Base-by-base conservation (phyloP, 2,329 filamentous ascomycete species). In the Dryadomyces quercus-mongolicae region DNA sequence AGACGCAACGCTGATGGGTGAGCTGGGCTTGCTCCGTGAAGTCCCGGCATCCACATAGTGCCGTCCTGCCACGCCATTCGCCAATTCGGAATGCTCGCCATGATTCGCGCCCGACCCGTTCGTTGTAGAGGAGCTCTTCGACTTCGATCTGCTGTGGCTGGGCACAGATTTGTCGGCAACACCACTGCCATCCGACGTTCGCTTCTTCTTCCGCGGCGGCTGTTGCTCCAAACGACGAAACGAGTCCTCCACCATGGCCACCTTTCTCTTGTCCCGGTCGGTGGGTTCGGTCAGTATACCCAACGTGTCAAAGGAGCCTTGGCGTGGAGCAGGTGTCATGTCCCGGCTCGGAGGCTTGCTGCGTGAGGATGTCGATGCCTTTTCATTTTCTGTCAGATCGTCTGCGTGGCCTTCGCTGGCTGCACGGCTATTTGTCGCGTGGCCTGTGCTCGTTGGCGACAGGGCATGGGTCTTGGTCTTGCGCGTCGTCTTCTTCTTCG, bases 341-440 rank as follows among this genome's bases (percentile, higher is more conserved):
- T 86, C 83, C 53, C 83, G 77, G 61, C 82, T 86, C 0, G 78
- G 74, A 10, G 82, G 80, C 62, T 86, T 86, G 69, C 81, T 84
- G 57, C 76, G 75, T 8, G 75, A 74, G 21, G 75, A 77, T 22
- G 71, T 72, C 12, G 80, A 75, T 1, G 70, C 68, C 0, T 61
- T 68, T 56, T 84, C 81, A 40, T 75, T 71, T 34, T 84, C 81
- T 13, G 60, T 62, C 9, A 70, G 70, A 25, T 81, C 77, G 5
- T 85, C 81, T 40, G 68, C 64, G 21, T 77, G 78, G 9, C 76
- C 78, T 64, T 85, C 82, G 63, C 82, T 85, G 45, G 78, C 72
- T 52, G 81, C 81, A 51, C 81, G 75, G 62, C 81, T 85, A 60
- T 82, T 82, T 6, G 75, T 79, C 36, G 78, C 76, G 58, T 81